Base-by-base conservation (phyloP, 1,139 yeast species). In the Geotrichum armillariae region DNA sequence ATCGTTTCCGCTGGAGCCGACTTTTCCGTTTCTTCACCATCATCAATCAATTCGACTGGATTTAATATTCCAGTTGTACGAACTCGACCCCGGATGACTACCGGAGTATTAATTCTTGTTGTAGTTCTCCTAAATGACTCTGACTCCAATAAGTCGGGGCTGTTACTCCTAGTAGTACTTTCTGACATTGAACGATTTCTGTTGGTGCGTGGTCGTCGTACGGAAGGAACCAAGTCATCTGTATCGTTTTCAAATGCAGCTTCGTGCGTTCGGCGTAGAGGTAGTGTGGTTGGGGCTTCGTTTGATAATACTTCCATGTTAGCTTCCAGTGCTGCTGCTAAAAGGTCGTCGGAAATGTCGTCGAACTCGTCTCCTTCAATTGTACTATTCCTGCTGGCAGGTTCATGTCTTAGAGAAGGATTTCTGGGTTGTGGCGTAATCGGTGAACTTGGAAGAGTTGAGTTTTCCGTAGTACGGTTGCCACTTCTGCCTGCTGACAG, bases 1-100 rank as follows among this genome's bases (percentile, higher is more conserved):
- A 41, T 20, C 4, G 45, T 8, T 4, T 21, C 27, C 17, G 5
- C 20, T 18, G 47, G 9, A 17, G 20, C 27, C 11, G 47, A 34
- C 18, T 43, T 43, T 21, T 35, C 41, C 14, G 34, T 21, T 18
- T 35, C 47, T 12, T 27, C 41, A 3, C 27, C 46, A 12, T 16
- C 31, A 9, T 43, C 47, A 17, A 27, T 36, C 41, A 43, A 29
- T 35, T 21, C 34, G 23, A 43, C 35, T 14, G 35, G 36, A 23
- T 41, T 32, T 22, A 32, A 12, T 3, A n/a, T n/a, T n/a, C n/a
- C n/a, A n/a, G n/a, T n/a, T n/a, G n/a, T n/a, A n/a, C n/a, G n/a
- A n/a, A n/a, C n/a, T n/a, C n/a, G n/a, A n/a, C n/a, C n/a, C n/a
- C n/a, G n/a, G n/a, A 29, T 11, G 7, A 17, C 16, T 17, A 41